Evolutionary conservation across 306 rosid species (phyloP), one percentile per base, ranked within the genome.

Genomic region (Malus sylvestris): DNA sequence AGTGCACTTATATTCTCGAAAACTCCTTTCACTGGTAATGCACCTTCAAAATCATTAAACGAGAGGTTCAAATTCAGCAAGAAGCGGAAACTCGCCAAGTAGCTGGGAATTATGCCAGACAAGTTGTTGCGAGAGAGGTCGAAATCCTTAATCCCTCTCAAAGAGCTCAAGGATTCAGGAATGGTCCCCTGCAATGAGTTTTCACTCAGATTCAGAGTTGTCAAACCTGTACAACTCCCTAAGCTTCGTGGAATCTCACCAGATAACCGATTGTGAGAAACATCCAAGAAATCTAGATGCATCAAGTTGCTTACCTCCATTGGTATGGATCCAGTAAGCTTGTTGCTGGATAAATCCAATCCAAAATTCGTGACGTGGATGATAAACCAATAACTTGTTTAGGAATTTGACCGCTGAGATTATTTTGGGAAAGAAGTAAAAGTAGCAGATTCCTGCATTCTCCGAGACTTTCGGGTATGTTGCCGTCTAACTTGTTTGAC

Each of bases 241-340:
- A 84, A 68, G 52, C 52, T 72, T n/a, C 14, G 67, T 9, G 72
- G 84, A 58, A 84, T 68, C 45, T n/a, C 53, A 20, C 87, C 82
- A 44, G 53, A 38, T 3, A 84, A 52, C 25, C 27, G 73, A 40
- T 84, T 84, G 11, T 33, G 44, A 45, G 80, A 74, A n/a, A 78
- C 5, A 22, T 68, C 52, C 51, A 78, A 22, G 10, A 25, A 27
- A 3, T 3, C 77, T 5, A 80, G 76, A 25, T 23, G 66, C 8
- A 11, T 18, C 42, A 63, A 53, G 2, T 22, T 64, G 1, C 80
- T 71, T 4, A 78, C 78, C 30, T 78, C 78, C 19, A 4, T 19
- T 5, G 82, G 78, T 9, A 84, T 77, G 5, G 42, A 62, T 27
- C 80, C 79, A 27, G 42, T 74, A 57, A 80, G 70, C 9, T 67